These are phyloP conservation scores for Fraxinus latifolia DNA, from an alignment of 305 asterid species.

Conservation along the genomic window DNA sequence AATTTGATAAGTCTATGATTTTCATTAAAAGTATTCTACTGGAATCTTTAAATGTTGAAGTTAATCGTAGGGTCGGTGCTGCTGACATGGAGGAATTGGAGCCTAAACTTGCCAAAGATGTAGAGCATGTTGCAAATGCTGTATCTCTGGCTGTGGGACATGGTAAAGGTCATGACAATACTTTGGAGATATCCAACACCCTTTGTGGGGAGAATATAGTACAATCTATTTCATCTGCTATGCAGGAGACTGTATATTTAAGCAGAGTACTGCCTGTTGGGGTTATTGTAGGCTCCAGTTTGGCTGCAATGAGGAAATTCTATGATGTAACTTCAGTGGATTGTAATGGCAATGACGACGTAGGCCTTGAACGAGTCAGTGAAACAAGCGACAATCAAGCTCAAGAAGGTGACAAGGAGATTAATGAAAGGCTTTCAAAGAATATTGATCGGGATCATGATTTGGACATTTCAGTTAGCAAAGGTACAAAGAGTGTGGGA, in stretches of 20 bases:
- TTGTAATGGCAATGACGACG: conserved; percentile 34
- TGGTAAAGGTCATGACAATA: conserved; percentile 30
- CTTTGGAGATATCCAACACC: conserved; percentile 36
- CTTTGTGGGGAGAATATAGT: conserved; percentile 60
- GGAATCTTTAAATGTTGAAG: conserved; percentile 66
- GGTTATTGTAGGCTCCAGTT: conserved; percentile 75
- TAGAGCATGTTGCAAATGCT: conserved; percentile 68
- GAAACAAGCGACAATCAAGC: conserved; percentile 26
- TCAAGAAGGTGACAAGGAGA: conserved; percentile 30
- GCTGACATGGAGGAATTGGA: conserved; percentile 55
- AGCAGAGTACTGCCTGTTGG: conserved; percentile 75
- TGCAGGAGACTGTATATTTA: conserved; percentile 60
- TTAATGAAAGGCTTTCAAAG: conserved; percentile 24
- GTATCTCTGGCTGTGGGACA: conserved; percentile 54
- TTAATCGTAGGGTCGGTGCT: conserved; percentile 57
- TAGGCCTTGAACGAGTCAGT: conserved; percentile 34
- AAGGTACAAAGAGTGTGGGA: conserved; percentile 32
- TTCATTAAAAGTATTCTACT: conserved; percentile 50
- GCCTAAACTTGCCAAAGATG: conserved; percentile 59
- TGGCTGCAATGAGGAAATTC: conserved; percentile 71
- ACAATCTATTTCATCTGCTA: conserved; percentile 59
- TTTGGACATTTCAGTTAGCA: conserved; percentile 27
- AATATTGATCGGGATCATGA: conserved; percentile 23
- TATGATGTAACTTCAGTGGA: conserved; percentile 51
- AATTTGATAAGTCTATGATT: conserved; percentile 29